phyloP scores from a whole-genome alignment of 2,329 filamentous ascomycete genomes.

The Pseudogymnoascus sp. region DNA sequence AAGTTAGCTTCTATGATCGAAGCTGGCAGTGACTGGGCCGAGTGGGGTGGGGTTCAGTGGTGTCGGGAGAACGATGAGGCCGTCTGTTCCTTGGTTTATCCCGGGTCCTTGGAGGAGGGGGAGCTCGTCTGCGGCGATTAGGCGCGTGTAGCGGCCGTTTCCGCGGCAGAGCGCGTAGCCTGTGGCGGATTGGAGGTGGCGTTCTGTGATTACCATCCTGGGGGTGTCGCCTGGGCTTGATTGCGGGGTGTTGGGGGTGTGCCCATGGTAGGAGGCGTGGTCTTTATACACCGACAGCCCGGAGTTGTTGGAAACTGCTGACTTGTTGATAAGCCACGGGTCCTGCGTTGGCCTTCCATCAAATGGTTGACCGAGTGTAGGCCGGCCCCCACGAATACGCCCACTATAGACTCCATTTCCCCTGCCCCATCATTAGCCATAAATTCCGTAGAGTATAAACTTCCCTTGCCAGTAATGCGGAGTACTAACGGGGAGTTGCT shows the following conservation, averaged over 20 bases:
- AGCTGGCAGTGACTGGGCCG: too few species aligned
- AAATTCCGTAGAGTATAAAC: background rate
- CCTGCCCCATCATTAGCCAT: background rate
- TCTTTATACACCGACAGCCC: background rate
- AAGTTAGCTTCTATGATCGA: too few species aligned
- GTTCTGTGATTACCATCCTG: constrained; percentile 5
- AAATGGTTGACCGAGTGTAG: background rate
- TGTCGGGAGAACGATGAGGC: constrained; percentile 25
- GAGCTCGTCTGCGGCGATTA: constrained; percentile 48
- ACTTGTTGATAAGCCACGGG: background rate
- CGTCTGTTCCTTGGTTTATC: constrained; percentile 21
- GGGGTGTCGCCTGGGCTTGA: constrained; percentile 23
- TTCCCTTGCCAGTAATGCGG: background rate
- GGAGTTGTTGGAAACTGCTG: background rate
- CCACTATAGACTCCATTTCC: background rate
- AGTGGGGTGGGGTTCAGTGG: background rate
- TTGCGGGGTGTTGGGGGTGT: background rate
- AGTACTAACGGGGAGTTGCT: background rate
- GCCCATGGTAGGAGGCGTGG: background rate
- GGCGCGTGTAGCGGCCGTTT: constrained; percentile 44
- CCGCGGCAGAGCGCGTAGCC: constrained; percentile 47
- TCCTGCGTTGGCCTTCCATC: background rate
- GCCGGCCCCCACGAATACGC: background rate
- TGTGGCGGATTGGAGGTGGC: constrained; percentile 27
- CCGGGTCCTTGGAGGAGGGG: constrained; percentile 28